These are phyloP conservation scores for Recurvomyces mirabilis DNA, from an alignment of 495 filamentous ascomycete genomes.

Conservation along the genomic window DNA sequence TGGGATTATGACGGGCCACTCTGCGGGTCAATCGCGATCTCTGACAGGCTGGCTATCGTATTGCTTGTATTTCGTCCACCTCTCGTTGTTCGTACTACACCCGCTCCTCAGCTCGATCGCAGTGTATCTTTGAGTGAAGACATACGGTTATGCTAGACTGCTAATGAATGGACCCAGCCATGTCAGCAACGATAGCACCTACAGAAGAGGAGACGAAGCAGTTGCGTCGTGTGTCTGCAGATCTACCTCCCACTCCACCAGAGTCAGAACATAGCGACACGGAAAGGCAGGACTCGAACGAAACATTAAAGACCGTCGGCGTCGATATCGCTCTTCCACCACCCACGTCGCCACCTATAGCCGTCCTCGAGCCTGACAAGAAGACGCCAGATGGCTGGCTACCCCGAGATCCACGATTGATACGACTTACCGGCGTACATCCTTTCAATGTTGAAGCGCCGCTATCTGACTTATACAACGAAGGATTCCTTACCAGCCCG, in stretches of 20 bases:
- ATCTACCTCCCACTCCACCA: constrained; percentile 25
- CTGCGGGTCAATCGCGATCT: too few species aligned
- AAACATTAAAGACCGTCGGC: not conserved
- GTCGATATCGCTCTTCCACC: constrained; percentile 61
- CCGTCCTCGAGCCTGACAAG: constrained; percentile 61
- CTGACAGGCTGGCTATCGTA: too few species aligned
- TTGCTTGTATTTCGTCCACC: too few species aligned
- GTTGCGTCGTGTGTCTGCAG: constrained; percentile 15
- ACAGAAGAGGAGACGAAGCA: constrained; percentile 15
- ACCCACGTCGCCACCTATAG: constrained; percentile 45
- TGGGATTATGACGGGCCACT: too few species aligned
- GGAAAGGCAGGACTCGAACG: not conserved
- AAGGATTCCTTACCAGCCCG: constrained; percentile 82
- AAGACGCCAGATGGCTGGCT: constrained; percentile 81
- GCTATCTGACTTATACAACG: constrained; percentile 65
- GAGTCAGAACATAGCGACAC: constrained; percentile 20
- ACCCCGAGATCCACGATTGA: constrained; percentile 74
- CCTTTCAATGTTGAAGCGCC: constrained; percentile 93
- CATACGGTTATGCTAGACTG: too few species aligned
- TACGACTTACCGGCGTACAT: constrained; percentile 81
- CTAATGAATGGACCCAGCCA: not conserved
- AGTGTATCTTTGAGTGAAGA: too few species aligned
- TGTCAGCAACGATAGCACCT: constrained; percentile 2
- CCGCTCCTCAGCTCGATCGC: too few species aligned
- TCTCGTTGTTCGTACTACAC: too few species aligned